Percentiles rank a stretch among this genome's conserved stretches.
phyloP scores from a whole-genome alignment of 2,329 filamentous ascomycete genomes.

The Monilinia vaccinii-corymbosi region DNA sequence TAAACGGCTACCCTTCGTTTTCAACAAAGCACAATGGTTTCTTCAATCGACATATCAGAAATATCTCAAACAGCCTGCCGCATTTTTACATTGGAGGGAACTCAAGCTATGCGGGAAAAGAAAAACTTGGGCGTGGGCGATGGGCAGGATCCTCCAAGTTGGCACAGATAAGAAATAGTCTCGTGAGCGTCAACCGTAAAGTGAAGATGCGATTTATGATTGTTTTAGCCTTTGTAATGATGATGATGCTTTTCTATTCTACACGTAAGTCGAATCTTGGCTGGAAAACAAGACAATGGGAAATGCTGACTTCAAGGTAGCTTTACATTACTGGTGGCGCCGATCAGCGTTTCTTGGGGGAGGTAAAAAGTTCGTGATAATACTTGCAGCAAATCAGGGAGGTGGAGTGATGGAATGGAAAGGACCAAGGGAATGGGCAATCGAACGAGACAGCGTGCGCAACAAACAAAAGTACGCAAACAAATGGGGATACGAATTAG shows the following conservation, averaged over 20 bases:
- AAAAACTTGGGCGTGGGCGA: slow-evolving; percentile 58
- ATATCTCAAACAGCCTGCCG: slow-evolving; percentile 70
- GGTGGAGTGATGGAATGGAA: slow-evolving; percentile 99
- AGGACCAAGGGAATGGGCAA: slow-evolving; percentile 92
- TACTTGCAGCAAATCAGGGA: slow-evolving; percentile 86
- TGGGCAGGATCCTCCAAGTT: slow-evolving; percentile 42
- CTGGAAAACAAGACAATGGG: background rate
- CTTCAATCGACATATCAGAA: slow-evolving; percentile 76
- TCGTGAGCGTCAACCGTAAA: slow-evolving; percentile 51
- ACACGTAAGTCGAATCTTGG: slow-evolving; percentile 52
- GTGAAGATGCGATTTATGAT: slow-evolving; percentile 55
- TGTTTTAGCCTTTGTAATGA: slow-evolving; percentile 48
- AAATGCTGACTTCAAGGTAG: slow-evolving; percentile 20
- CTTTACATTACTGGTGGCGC: slow-evolving; percentile 51
- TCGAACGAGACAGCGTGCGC: slow-evolving; percentile 88
- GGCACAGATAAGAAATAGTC: slow-evolving; percentile 38
- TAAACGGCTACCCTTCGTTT: slow-evolving; percentile 70
- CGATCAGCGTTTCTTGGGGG: slow-evolving; percentile 66
- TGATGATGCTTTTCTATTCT: slow-evolving; percentile 58
- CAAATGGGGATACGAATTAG: slow-evolving; percentile 88
- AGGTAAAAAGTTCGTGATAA: slow-evolving; percentile 86
- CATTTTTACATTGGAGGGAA: slow-evolving; percentile 50
- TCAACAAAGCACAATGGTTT: slow-evolving; percentile 77
- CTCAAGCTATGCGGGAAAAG: slow-evolving; percentile 58
- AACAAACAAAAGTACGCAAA: slow-evolving; percentile 88